Evolutionary conservation across 371 early-diverging fungal genomes (phyloP), one percentile per base, ranked within the genome.

Genomic region (Rhizopus sp.): DNA sequence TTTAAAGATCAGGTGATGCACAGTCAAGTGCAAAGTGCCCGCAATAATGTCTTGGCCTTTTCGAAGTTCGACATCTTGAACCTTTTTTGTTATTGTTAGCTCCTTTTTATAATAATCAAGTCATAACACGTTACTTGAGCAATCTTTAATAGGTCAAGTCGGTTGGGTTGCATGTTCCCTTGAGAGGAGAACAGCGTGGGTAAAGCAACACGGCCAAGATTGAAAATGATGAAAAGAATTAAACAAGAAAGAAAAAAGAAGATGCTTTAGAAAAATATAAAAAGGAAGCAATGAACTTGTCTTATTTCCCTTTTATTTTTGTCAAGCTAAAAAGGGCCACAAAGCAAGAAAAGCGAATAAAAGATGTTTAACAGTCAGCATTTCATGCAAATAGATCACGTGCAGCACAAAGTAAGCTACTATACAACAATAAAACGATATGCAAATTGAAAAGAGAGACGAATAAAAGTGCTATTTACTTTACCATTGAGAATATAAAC

Each of bases 1-100:
- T 40, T 64, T 73, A 70, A 92, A 93, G 54, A 92, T 88, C 42
- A 94, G 63, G 71, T 93, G 91, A 70, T 93, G 90, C 3, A 88
- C 77, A 17, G 88, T 86, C 63, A 93, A 66, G 63, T 93, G 91
- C 45, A 94, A 63, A 13, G 89, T 90, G 23, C 92, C 93, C 8
- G 65, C 69, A 55, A 70, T 73, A 13, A 73, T 73, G 42, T 77
- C 70, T 58, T 69, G 63, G n/a, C 82, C 80, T 67, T 77, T 81
- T 62, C 85, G 84, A 42, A 88, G 72, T 60, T 78, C 77, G 17
- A 88, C 88, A 56, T 81, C 80, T 52, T 77, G 58, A 49, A 88
- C 88, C 90, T 90, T 44, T 16, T 45, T 10, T 17, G 2, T 31
- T 17, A 1, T 38, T 38, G 6, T 39, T 42, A n/a, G 29, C 42